Base-by-base conservation (phyloP, 371 early-diverging fungal genomes). In the Phascolomyces articulosus region DNA sequence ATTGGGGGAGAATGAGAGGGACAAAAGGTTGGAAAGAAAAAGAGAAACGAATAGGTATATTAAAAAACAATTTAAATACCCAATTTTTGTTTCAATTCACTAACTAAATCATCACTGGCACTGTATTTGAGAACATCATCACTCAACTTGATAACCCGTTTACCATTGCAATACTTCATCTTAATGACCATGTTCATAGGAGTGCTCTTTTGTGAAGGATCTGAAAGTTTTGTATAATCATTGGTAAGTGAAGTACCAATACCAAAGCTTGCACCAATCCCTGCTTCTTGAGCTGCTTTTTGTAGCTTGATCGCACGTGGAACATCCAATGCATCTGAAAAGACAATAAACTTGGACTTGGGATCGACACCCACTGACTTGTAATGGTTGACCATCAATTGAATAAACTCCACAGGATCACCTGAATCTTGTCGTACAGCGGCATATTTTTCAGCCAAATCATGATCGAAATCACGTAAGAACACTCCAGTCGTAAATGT, bases 381-480 rank as follows among this genome's bases (percentile, higher is more conserved):
- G 69, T 90, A 91, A 40, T 90, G 91, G 0, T 70, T 57, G 11
- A 84, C 76, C 51, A 90, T 87, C 7, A 59, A 65, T 0, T 82
- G 72, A 10, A 86, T 73, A 60, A 91, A 91, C 11, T 69, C 73
- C 26, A 69, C 67, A 2, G 93, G 83, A 62, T 88, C 82, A 3
- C 93, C 93, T 23, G 91, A 90, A 58, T 93, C 93, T 55, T 93
- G 93, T 18, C 93, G 88, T 1, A 93, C 85, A 20, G 89, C 91
- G 2, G 58, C 60, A 65, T 80, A 91, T 20, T 69, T 69, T 16
- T 67, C 58, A 0, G 92, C 91, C 13, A 93, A 57, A 1, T 70
- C 68, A 6, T 70, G 55, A 53, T 79, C 75, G 70, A 91, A 90
- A 56, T 89, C 85, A 23, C 73, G 69, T 44, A 93, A 77, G 66